A percentile compares a stretch with the other conserved stretches of the same genome.
Conservation (phyloP, 768 basidiomycete species). For the Tylopilus subfusipes region DNA sequence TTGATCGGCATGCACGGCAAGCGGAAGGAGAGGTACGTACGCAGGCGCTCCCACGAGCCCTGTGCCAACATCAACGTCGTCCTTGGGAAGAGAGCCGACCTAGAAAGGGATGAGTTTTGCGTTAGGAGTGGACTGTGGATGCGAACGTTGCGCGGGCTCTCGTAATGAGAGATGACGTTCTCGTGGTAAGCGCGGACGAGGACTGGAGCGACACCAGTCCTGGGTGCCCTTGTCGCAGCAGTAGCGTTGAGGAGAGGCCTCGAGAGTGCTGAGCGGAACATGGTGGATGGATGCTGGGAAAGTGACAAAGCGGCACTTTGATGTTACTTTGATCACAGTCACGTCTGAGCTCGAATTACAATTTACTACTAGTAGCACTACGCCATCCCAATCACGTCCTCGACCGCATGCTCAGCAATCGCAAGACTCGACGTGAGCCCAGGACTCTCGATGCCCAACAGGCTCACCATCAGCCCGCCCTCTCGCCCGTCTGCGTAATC, state of each 20-base stretch:
- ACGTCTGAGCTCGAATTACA: constrained; percentile 26
- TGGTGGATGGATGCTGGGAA: constrained; percentile 45
- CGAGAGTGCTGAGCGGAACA: constrained; percentile 65
- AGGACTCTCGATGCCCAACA: constrained; percentile 90
- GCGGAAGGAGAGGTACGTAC: constrained; percentile 45
- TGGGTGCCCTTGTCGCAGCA: constrained; percentile 42
- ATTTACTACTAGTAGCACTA: too few species aligned
- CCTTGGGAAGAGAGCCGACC: constrained; percentile 96
- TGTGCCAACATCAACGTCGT: constrained; percentile 88
- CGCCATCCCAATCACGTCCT: constrained; percentile 39
- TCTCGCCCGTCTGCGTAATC: constrained; percentile 51
- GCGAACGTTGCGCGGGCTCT: constrained; percentile 90
- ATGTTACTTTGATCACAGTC: constrained; percentile 5
- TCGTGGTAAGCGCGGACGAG: constrained; percentile 81
- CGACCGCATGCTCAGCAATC: constrained; percentile 79
- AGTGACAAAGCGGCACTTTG: constrained; percentile 6
- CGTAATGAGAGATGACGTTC: constrained; percentile 97
- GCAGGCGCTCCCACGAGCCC: constrained; percentile 97
- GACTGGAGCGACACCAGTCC: constrained; percentile 44
- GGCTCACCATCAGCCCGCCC: constrained; percentile 59
- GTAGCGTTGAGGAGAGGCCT: constrained; percentile 45
- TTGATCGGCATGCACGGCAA: constrained; percentile 15
- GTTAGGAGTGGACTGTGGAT: constrained; percentile 30
- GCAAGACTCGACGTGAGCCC: constrained; percentile 86
- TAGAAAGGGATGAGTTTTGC: constrained; percentile 56